Evolutionary conservation across 1,284 basidiomycete genomes (phyloP).

Genomic region (Malassezia cuniculi): DNA sequence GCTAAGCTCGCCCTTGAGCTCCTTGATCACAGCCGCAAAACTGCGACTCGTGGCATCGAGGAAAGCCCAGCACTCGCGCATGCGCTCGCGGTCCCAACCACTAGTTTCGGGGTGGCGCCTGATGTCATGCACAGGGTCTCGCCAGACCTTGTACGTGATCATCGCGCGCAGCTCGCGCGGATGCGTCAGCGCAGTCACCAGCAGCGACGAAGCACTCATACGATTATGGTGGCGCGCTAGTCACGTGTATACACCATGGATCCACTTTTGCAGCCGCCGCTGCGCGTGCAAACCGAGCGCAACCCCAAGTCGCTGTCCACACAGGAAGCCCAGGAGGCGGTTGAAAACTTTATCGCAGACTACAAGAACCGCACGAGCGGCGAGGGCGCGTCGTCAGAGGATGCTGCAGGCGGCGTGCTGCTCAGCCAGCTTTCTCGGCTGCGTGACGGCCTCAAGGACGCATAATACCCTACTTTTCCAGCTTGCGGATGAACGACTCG

Average conservation of each 20-base stretch:
- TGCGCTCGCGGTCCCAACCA: slow-evolving; percentile 48
- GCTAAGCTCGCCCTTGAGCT: slow-evolving; percentile 86
- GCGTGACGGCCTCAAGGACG: slow-evolving; percentile 4
- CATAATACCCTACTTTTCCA: neutral
- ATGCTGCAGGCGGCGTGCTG: slow-evolving; percentile 8
- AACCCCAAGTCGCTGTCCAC: slow-evolving; percentile 1
- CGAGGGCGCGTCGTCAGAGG: neutral
- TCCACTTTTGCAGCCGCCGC: slow-evolving; percentile 9
- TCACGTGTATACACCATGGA: slow-evolving; percentile 14
- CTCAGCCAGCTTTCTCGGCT: slow-evolving; percentile 13
- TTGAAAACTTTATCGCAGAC: slow-evolving; percentile 6
- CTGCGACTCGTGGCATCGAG: slow-evolving; percentile 77
- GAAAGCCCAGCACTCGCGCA: slow-evolving; percentile 82
- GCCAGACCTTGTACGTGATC: slow-evolving; percentile 47
- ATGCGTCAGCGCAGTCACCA: slow-evolving; percentile 19
- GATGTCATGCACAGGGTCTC: slow-evolving; percentile 47
- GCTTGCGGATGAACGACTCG: slow-evolving; percentile 1
- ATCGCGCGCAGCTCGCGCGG: slow-evolving; percentile 45
- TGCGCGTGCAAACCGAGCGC: slow-evolving; percentile 2
- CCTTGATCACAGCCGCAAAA: slow-evolving; percentile 89
- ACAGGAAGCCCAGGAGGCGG: slow-evolving; percentile 2
- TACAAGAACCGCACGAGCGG: slow-evolving; percentile 6
- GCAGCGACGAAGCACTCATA: slow-evolving; percentile 1
- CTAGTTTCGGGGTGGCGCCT: slow-evolving; percentile 39
- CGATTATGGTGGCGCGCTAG: too few relatives aligned